These are phyloP conservation scores for Plasmodium gonderi DNA, from an alignment of 169 alveolate genomes.

Conservation along the genomic window DNA sequence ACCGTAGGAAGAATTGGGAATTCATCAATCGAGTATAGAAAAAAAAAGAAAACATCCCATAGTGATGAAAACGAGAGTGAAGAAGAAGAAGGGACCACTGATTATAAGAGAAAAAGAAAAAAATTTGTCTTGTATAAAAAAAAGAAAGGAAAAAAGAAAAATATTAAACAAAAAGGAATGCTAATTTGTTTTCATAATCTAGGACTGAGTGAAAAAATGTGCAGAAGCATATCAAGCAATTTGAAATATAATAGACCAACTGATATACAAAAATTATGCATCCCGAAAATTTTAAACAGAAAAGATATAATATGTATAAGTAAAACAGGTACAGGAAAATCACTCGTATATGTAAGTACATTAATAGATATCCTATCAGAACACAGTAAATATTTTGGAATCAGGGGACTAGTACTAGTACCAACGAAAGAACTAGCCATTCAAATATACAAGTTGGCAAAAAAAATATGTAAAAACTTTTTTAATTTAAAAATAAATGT, in stretches of 20 bases:
- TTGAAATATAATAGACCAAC: slow-evolving; percentile 91
- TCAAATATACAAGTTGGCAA: slow-evolving; percentile 86
- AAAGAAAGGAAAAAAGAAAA: slow-evolving; percentile 20
- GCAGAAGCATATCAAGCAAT: slow-evolving; percentile 78
- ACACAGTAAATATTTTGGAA: slow-evolving; percentile 95
- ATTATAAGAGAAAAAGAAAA: not conserved
- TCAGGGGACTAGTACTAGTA: slow-evolving; percentile 92
- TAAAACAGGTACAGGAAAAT: slow-evolving; percentile 97
- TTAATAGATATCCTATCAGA: slow-evolving; percentile 89
- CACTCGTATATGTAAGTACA: slow-evolving; percentile 95
- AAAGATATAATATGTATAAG: slow-evolving; percentile 95
- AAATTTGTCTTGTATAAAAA: slow-evolving; percentile 63
- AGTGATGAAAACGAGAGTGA: not conserved
- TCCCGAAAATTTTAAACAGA: slow-evolving; percentile 93
- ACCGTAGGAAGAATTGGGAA: no score
- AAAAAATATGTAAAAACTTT: slow-evolving; percentile 84
- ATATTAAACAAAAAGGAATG: slow-evolving; percentile 67
- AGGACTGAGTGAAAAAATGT: slow-evolving; percentile 81
- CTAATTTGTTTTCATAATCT: slow-evolving; percentile 81
- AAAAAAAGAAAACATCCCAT: no score
- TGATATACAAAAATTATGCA: slow-evolving; percentile 94
- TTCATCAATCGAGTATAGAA: no score
- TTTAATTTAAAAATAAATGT: slow-evolving; percentile 91
- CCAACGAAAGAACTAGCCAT: slow-evolving; percentile 96
- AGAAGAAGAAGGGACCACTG: not conserved